These are phyloP conservation scores for Penicillium sp. DNA, from an alignment of 2,329 filamentous ascomycete genomes.

Conservation along the genomic window DNA sequence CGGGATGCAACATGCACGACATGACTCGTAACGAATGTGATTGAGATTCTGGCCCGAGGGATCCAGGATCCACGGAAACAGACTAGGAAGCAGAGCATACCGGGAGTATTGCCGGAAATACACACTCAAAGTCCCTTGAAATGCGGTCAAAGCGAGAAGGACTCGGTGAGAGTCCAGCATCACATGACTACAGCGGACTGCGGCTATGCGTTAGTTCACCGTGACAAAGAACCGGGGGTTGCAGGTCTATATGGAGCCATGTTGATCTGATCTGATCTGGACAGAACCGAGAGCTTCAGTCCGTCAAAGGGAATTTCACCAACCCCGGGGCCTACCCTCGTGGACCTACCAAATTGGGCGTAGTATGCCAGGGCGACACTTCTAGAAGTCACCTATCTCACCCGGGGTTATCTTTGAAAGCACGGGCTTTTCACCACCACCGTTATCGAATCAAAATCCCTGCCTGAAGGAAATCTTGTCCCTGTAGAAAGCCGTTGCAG, in stretches of 20 bases:
- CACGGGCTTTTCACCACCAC: not conserved
- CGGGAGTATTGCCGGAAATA: no score
- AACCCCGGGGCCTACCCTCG: not conserved
- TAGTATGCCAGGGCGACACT: not conserved
- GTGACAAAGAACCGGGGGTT: not conserved
- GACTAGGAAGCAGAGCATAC: not conserved
- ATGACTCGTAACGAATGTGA: slow-evolving; percentile 16
- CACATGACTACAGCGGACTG: slow-evolving; percentile 19
- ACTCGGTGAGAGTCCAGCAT: not conserved
- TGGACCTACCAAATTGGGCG: not conserved
- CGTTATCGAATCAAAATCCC: not conserved
- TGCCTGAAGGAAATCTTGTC: slow-evolving; percentile 14
- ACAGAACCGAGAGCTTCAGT: slow-evolving; percentile 20
- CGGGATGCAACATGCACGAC: slow-evolving; percentile 14
- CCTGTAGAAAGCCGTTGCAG: slow-evolving; percentile 16
- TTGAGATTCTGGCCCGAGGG: slow-evolving; percentile 1
- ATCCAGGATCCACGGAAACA: not conserved
- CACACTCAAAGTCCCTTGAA: not conserved
- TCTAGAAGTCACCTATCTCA: not conserved
- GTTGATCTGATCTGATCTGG: slow-evolving; percentile 23
- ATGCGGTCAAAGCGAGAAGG: not conserved
- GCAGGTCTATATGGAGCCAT: slow-evolving; percentile 9
- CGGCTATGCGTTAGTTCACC: slow-evolving; percentile 18
- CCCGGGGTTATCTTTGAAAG: not conserved
- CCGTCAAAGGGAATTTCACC: slow-evolving; percentile 2